These are phyloP conservation scores for Globisporangium cylindrosporum DNA, from an alignment of 352 stramenopile genomes.

Conservation along the genomic window DNA sequence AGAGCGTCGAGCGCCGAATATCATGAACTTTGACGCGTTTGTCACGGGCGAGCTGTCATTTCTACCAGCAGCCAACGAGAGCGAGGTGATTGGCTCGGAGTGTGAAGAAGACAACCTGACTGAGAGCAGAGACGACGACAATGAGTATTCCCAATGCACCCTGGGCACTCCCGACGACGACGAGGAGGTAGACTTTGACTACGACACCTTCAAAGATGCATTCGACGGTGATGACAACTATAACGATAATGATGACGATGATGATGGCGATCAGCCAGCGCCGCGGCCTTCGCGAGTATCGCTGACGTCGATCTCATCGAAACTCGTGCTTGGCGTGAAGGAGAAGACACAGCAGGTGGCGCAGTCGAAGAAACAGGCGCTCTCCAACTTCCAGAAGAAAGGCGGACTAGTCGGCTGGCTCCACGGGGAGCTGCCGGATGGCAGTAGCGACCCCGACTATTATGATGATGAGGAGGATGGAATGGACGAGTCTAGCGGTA, in stretches of 20 bases:
- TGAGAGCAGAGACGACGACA: not conserved
- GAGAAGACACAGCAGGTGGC: constrained; percentile 34
- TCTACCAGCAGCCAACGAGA: not conserved
- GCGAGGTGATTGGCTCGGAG: not conserved
- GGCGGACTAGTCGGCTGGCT: constrained; percentile 64
- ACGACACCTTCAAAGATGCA: constrained; percentile 1
- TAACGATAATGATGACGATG: not conserved
- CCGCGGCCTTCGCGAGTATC: not conserved
- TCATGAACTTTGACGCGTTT: constrained; percentile 25
- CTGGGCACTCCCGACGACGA: constrained; percentile 9
- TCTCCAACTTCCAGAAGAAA: constrained; percentile 59
- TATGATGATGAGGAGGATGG: not conserved
- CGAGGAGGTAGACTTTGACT: not conserved
- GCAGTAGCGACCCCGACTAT: not conserved
- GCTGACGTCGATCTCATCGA: constrained; percentile 6
- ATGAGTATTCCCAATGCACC: not conserved
- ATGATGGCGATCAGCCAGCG: not conserved
- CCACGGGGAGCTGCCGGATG: constrained; percentile 37
- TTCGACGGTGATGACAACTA: constrained; percentile 1
- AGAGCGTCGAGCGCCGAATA: not conserved
- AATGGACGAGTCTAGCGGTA: not conserved
- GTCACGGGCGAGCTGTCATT: constrained; percentile 9
- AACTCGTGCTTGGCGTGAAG: constrained; percentile 30
- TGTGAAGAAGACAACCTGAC: constrained; percentile 5
- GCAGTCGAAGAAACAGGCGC: constrained; percentile 37